Conservation (phyloP, 1,284 basidiomycete species). For the Sporisorium graminicola region DNA sequence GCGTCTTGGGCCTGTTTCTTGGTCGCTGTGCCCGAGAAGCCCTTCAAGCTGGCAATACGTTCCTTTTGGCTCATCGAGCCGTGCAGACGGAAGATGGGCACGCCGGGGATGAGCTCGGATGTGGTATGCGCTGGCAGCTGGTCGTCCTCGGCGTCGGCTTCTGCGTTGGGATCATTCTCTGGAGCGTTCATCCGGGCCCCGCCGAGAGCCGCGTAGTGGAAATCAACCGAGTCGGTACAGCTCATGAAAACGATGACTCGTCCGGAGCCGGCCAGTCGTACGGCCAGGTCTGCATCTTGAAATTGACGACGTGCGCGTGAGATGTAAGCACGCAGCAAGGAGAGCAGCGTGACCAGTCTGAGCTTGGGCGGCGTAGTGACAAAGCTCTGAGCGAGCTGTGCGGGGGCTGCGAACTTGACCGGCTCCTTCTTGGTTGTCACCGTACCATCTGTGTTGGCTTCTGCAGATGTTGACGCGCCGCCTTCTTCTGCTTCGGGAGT, state of each 20-base stretch:
- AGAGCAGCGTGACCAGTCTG: slow-evolving; percentile 88
- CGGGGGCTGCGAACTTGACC: slow-evolving; percentile 85
- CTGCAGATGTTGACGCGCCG: background rate
- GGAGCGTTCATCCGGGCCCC: slow-evolving; percentile 78
- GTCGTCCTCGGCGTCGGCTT: slow-evolving; percentile 64
- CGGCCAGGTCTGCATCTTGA: slow-evolving; percentile 47
- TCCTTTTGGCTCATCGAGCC: slow-evolving; percentile 87
- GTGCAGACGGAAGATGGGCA: slow-evolving; percentile 90
- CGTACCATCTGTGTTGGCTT: slow-evolving; percentile 1
- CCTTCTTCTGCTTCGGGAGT: slow-evolving; percentile 4
- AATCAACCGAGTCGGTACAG: slow-evolving; percentile 97
- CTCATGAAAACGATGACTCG: slow-evolving; percentile 93
- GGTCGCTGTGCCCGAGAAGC: slow-evolving; percentile 76
- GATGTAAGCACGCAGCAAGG: slow-evolving; percentile 78
- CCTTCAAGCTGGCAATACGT: slow-evolving; percentile 84
- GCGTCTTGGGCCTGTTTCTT: slow-evolving; percentile 10
- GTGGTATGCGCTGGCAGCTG: slow-evolving; percentile 58
- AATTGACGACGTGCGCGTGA: slow-evolving; percentile 66
- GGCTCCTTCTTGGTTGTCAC: slow-evolving; percentile 72
- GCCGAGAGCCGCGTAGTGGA: slow-evolving; percentile 90
- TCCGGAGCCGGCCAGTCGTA: slow-evolving; percentile 50
- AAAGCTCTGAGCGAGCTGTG: slow-evolving; percentile 94
- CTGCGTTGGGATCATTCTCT: slow-evolving; percentile 38
- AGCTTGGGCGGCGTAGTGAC: slow-evolving; percentile 92
- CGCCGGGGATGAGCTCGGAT: slow-evolving; percentile 79